Evolutionary conservation across 169 alveolate genomes (phyloP).

Genomic region (Plasmodium inui): DNA sequence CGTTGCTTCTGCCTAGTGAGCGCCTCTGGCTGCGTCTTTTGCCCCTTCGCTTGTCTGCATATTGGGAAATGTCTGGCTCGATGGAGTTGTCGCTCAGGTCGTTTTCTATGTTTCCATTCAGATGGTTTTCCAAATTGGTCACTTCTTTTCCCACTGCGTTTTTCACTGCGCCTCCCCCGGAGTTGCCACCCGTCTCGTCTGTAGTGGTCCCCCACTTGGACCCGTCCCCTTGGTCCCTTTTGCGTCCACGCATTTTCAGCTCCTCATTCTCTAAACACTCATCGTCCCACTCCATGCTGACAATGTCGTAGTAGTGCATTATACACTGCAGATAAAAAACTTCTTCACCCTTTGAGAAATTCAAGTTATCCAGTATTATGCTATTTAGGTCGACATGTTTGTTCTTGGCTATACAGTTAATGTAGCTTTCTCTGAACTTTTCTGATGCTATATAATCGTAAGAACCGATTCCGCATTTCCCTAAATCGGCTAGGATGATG

Average conservation of each 20-base stretch:
- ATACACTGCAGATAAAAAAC: slow-evolving; percentile 35
- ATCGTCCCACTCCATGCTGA: slow-evolving; percentile 30
- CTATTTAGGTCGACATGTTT: slow-evolving; percentile 8
- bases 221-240: neutral
- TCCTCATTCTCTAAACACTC: slow-evolving; percentile 24
- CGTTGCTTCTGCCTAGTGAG: neutral
- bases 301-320: slow-evolving; percentile 62
- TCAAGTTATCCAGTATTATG: slow-evolving; percentile 30
- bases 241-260: neutral
- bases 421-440: neutral
- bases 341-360: slow-evolving; percentile 49
- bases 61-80: neutral
- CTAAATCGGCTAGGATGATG: slow-evolving; percentile 72
- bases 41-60: neutral
- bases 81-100: neutral
- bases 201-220: neutral
- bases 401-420: slow-evolving; percentile 5
- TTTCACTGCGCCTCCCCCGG: neutral
- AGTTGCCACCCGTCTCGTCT: neutral
- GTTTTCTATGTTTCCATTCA: neutral
- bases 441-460: slow-evolving; percentile 41
- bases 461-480: slow-evolving; percentile 55
- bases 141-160: neutral
- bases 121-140: neutral
- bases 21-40: neutral